Evolutionary conservation across 805 yeast species (phyloP).

Genomic region (Candida odintsovae): DNA sequence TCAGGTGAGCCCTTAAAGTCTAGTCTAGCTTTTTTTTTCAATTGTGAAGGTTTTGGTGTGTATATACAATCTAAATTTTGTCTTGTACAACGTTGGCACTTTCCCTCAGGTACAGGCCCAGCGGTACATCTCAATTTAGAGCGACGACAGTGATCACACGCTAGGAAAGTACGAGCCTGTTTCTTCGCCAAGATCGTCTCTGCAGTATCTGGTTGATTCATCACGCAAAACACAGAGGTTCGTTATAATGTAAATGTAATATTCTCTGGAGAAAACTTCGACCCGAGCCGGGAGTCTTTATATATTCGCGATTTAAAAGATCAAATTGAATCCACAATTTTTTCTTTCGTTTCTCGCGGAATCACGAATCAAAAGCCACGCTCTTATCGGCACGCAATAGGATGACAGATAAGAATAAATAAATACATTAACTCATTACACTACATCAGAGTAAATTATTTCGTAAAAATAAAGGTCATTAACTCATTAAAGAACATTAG

Average conservation of each 20-base stretch:
- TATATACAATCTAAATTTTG: conserved; percentile 7
- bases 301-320: not conserved
- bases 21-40: conserved; percentile 4
- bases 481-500: too few relatives aligned
- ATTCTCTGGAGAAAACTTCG: not conserved
- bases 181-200: not conserved
- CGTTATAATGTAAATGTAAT: too few relatives aligned
- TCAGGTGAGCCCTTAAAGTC: not conserved
- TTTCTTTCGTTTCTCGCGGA: too few relatives aligned
- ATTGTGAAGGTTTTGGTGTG: conserved; percentile 12
- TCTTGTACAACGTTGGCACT: conserved; percentile 9
- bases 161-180: conserved; percentile 9
- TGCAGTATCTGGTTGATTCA: not conserved
- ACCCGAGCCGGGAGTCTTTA: not conserved
- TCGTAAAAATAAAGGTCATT: too few relatives aligned
- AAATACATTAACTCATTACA: too few relatives aligned
- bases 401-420: not conserved
- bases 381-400: not conserved
- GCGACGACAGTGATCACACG: conserved; percentile 13
- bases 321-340: too few relatives aligned
- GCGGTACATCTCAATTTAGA: conserved; percentile 10
- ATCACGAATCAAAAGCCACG: not conserved
- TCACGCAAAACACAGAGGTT: not conserved
- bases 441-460: too few relatives aligned
- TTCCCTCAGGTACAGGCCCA: conserved; percentile 1